Evolutionary conservation across 805 yeast species (phyloP), one percentile per base, ranked within the genome.

Genomic region (Debaryomyces tyrocola): DNA sequence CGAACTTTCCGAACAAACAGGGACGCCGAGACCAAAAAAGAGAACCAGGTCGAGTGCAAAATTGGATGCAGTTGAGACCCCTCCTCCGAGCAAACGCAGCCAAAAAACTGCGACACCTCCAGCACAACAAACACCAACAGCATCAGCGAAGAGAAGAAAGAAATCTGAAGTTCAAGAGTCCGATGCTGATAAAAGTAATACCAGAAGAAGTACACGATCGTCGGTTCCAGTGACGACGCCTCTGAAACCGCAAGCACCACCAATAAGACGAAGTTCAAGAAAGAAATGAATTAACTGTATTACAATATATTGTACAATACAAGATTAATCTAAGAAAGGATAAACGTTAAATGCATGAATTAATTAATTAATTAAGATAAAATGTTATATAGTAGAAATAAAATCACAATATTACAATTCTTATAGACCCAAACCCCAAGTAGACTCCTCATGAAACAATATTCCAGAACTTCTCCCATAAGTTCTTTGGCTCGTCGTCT

Each of bases 401-500:
- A 24, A 24, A 7, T 24, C 10, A 24, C 27, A 24, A 24, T 24
- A 24, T 24, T 24, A 24, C 27, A 24, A 24, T 17, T 17, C 18
- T 17, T 17, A 24, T 24, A 4, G 4, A 24, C 27, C 27, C 27
- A 24, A 24, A 17, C 18, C 27, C 27, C 10, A 9, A 31, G 34
- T 31, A 31, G 17, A 31, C 34, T 31, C 10, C 10, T 24, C 27
- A 31, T 31, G 34, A 31, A n/a, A 46, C 39, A 6, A 41, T 24
- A 28, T 33, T 15, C 84, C 85, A 80, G 54, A 80, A 64, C 59
- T 78, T 82, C 41, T 74, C 84, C 81, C 83, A 78, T 27, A 75
- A 39, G 40, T 67, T 77, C 48, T 66, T 77, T 41, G 82, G 82
- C n/a, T 59, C 74, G 1, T 70, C 75, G 28, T 57, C 64, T 33